Conservation (phyloP, 2,329 filamentous ascomycete species). For the Penicillium occitanis region DNA sequence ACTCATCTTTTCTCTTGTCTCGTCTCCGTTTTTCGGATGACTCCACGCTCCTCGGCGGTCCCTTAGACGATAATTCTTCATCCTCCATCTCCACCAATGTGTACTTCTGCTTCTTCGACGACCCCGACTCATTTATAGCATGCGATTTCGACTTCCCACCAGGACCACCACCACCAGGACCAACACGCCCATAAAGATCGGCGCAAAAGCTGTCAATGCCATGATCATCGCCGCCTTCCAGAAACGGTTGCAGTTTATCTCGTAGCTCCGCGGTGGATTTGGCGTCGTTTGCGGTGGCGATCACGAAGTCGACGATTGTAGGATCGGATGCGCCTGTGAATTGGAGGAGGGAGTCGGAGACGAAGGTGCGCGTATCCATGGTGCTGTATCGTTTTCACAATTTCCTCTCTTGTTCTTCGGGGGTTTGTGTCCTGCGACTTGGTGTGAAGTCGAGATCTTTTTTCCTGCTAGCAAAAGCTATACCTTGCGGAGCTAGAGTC, state of each 20-base stretch:
- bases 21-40: slow-evolving; percentile 36
- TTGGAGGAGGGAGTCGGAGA: slow-evolving; percentile 54
- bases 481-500: neutral
- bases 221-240: slow-evolving; percentile 48
- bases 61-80: slow-evolving; percentile 33
- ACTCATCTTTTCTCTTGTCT: slow-evolving; percentile 28
- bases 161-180: slow-evolving; percentile 20
- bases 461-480: neutral
- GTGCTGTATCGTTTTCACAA: neutral
- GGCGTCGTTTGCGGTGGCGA: slow-evolving; percentile 53
- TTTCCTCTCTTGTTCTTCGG: neutral
- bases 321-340: slow-evolving; percentile 57
- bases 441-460: neutral
- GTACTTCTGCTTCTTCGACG: slow-evolving; percentile 51
- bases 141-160: neutral
- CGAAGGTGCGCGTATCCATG: slow-evolving; percentile 44
- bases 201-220: slow-evolving; percentile 51
- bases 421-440: neutral
- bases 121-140: neutral
- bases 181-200: slow-evolving; percentile 44
- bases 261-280: slow-evolving; percentile 50
- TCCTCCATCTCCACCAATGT: slow-evolving; percentile 56
- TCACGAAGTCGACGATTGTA: slow-evolving; percentile 58
- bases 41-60: slow-evolving; percentile 36
- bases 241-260: slow-evolving; percentile 54